Evolutionary conservation across 495 filamentous ascomycete species (phyloP).

Genomic region (Aspergillus incahuasiensis): DNA sequence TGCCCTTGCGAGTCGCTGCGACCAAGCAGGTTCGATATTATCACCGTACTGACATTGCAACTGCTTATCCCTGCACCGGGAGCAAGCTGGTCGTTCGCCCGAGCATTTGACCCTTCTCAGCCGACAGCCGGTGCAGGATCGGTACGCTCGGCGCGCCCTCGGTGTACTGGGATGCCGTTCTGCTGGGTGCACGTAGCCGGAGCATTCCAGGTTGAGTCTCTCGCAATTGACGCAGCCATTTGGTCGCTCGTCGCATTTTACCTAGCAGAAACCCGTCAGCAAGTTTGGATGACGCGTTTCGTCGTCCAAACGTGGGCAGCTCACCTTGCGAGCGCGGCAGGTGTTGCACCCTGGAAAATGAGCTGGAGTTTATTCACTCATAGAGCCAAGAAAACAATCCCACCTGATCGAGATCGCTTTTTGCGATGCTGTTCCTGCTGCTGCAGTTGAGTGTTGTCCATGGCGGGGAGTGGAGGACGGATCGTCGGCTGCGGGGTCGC

Average conservation of each 20-base stretch:
- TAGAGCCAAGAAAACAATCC: not conserved
- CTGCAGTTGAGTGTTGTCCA: not conserved
- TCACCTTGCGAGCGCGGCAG: conserved; percentile 10
- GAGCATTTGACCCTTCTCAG: conserved; percentile 33
- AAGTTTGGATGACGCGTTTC: not conserved
- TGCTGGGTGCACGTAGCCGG: not conserved
- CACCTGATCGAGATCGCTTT: conserved; percentile 2
- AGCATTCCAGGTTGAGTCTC: conserved; percentile 23
- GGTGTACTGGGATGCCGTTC: not conserved
- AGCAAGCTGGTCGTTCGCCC: conserved; percentile 29
- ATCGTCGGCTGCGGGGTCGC: conserved; percentile 7
- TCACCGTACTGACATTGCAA: conserved; percentile 29
- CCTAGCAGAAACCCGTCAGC: conserved; percentile 9
- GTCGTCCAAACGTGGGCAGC: not conserved
- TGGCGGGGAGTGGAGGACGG: not conserved
- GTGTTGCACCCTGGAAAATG: conserved; percentile 2
- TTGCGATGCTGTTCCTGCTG: not conserved
- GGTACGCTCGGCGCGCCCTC: conserved; percentile 25
- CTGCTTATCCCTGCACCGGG: conserved; percentile 23
- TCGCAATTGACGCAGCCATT: conserved; percentile 27
- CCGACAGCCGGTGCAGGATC: conserved; percentile 31
- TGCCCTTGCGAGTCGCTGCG: conserved; percentile 9
- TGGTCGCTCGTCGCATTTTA: conserved; percentile 29
- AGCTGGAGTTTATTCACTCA: not conserved
- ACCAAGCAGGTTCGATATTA: conserved; percentile 26